phyloP scores from a whole-genome alignment of 257 asterid genomes.

The Petunia axillaris region DNA sequence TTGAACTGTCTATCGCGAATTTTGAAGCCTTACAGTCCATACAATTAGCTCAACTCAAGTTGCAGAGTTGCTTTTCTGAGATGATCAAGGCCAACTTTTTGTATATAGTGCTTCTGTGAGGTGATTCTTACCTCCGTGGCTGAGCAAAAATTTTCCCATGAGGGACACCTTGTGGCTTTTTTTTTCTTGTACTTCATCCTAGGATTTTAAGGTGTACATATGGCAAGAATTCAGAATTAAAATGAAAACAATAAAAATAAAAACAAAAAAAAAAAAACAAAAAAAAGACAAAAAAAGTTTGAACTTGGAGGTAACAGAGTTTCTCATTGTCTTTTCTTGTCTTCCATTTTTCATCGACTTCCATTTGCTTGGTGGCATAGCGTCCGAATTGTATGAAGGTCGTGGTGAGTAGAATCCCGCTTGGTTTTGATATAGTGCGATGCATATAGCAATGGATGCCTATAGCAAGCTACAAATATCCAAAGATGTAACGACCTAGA shows the following conservation, averaged over 20 bases:
- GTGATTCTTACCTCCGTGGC: conserved; percentile 25
- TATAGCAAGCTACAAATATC: too few relatives aligned
- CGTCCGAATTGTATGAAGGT: neutral
- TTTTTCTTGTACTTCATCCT: neutral
- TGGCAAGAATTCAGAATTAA: neutral
- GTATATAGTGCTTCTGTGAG: conserved; percentile 29
- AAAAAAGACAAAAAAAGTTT: neutral
- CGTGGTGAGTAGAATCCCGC: too few relatives aligned
- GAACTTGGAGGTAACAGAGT: neutral
- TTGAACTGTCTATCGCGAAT: conserved; percentile 27
- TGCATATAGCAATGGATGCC: too few relatives aligned
- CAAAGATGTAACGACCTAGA: too few relatives aligned
- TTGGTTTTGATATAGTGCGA: too few relatives aligned
- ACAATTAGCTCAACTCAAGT: conserved; percentile 24
- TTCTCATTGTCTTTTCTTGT: neutral
- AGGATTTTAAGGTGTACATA: conserved; percentile 22
- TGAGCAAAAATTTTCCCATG: conserved; percentile 13
- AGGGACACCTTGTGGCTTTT: neutral
- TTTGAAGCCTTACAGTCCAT: conserved; percentile 27
- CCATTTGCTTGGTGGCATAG: neutral
- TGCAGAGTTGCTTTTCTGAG: conserved; percentile 1
- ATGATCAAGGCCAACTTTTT: conserved; percentile 22
- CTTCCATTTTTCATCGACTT: neutral
- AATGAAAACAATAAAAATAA: neutral
- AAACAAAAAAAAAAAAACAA: neutral